Conservation (phyloP, 441 rosid species). For the Populus trichocarpa region DNA sequence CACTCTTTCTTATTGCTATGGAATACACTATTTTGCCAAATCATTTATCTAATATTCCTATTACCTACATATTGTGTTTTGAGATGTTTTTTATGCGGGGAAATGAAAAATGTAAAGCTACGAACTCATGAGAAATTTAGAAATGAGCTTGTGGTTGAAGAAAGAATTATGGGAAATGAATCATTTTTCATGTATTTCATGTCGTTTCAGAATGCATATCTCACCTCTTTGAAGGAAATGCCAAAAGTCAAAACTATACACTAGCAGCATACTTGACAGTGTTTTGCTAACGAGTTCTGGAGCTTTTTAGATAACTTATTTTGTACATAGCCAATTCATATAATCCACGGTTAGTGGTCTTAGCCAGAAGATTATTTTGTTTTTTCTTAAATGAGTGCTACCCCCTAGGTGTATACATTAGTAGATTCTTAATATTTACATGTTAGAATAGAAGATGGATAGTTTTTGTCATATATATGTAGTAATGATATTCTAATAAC, state of each 20-base stretch:
- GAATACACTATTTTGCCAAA: not conserved
- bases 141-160: not conserved
- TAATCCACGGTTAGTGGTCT: not conserved
- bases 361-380: not conserved
- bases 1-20: not conserved
- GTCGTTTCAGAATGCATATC: not conserved
- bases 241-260: not conserved
- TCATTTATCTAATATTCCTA: not conserved
- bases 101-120: not conserved
- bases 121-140: not conserved
- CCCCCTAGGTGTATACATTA: not conserved
- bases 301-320: not conserved
- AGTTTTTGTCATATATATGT: not conserved
- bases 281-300: not conserved
- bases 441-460: not conserved
- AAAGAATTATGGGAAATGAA: not conserved
- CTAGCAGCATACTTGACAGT: not conserved
- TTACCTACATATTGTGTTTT: not conserved
- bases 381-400: not conserved
- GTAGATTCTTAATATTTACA: not conserved
- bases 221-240: not conserved
- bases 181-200: not conserved
- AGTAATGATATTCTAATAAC: not conserved
- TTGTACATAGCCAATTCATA: not conserved
- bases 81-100: not conserved